Conservation (phyloP, 106 monocot species). For the Platanthera zijinensis region DNA sequence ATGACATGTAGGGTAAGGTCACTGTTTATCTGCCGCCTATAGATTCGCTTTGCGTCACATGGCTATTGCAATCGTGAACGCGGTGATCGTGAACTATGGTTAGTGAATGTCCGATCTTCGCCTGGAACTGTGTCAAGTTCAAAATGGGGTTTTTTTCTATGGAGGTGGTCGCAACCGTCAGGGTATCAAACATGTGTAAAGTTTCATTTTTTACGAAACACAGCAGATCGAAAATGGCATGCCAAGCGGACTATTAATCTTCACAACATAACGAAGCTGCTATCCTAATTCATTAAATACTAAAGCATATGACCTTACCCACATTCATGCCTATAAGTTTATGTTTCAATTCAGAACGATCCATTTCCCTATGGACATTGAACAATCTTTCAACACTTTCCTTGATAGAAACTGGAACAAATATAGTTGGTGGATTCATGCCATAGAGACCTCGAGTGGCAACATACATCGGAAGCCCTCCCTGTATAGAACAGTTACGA, state of each 20-base stretch:
- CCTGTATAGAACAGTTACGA: slow-evolving; percentile 25
- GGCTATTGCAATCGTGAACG: too few species aligned
- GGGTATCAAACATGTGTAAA: too few species aligned
- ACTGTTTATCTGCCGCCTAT: too few species aligned
- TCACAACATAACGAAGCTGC: not conserved
- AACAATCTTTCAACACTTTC: slow-evolving; percentile 68
- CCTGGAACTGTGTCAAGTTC: too few species aligned
- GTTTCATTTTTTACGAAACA: too few species aligned
- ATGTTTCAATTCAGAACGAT: slow-evolving; percentile 76
- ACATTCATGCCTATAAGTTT: slow-evolving; percentile 60
- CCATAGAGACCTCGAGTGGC: slow-evolving; percentile 74
- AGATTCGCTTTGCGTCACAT: too few species aligned
- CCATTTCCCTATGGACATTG: slow-evolving; percentile 77
- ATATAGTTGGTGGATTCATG: slow-evolving; percentile 89
- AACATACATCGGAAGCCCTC: slow-evolving; percentile 92
- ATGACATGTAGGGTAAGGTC: too few species aligned
- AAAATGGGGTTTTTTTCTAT: too few species aligned
- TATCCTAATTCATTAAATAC: not conserved
- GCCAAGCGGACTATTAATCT: not conserved
- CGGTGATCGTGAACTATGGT: too few species aligned
- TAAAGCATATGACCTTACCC: slow-evolving; percentile 31
- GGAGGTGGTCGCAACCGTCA: too few species aligned
- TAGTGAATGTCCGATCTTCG: too few species aligned
- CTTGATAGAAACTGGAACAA: slow-evolving; percentile 62
- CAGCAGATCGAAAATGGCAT: not conserved